Percentiles rank a stretch among this genome's conserved stretches.
These are phyloP conservation scores for Arachnopeziza araneosa DNA, from an alignment of 2,329 filamentous ascomycete genomes.

Conservation along the genomic window DNA sequence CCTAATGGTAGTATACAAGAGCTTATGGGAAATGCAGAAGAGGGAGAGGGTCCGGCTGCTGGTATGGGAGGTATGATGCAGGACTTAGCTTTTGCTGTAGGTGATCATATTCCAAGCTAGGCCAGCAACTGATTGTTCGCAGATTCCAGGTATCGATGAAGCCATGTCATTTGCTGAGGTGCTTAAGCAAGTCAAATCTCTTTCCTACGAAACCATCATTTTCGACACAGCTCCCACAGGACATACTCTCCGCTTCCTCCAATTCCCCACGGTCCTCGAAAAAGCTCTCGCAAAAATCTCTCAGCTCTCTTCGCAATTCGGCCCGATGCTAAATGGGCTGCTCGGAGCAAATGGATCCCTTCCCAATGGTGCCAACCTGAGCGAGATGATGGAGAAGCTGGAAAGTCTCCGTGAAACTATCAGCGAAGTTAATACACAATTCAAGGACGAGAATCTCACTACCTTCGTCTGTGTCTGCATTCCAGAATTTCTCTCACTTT, in stretches of 20 bases:
- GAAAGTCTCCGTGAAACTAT: conserved; percentile 91
- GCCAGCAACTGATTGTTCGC: background rate
- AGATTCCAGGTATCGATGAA: conserved; percentile 98
- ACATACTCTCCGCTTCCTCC: conserved; percentile 95
- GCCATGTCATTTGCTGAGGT: conserved; percentile 99
- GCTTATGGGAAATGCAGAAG: conserved; percentile 71
- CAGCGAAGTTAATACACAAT: conserved; percentile 91
- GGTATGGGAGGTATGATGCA: conserved; percentile 95
- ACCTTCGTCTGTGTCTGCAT: conserved; percentile 99
- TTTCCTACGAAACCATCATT: conserved; percentile 98
- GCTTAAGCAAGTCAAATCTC: conserved; percentile 96
- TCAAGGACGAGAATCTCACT: conserved; percentile 92
- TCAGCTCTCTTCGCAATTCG: conserved; percentile 89
- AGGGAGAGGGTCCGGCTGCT: conserved; percentile 65
- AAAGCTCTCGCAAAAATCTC: conserved; percentile 97
- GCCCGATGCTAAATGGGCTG: conserved; percentile 90
- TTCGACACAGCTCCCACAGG: conserved; percentile 98
- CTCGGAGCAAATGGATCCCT: conserved; percentile 62
- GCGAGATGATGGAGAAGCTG: conserved; percentile 91
- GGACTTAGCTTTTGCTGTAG: conserved; percentile 88
- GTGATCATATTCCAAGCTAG: conserved; percentile 23
- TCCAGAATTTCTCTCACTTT: conserved; percentile 90
- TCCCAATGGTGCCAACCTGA: conserved; percentile 87
- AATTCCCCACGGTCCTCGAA: conserved; percentile 96
- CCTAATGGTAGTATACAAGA: conserved; percentile 98